Evolutionary conservation across 192 early-diverging fungal species (phyloP).

Genomic region (Jimgerdemannia flammicorona): DNA sequence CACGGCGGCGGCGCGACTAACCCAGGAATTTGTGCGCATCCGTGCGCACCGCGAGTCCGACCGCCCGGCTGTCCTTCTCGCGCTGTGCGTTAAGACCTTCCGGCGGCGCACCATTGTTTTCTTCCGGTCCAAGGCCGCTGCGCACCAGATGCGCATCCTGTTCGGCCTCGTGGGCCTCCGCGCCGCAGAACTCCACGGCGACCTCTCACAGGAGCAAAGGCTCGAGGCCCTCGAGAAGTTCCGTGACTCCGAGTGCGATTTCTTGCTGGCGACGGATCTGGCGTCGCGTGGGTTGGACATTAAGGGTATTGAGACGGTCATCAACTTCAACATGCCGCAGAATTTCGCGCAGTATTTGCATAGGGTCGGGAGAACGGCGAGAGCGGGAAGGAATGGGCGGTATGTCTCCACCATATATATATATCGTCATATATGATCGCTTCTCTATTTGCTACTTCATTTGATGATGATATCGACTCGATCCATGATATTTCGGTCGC

Average conservation of each 20-base stretch:
- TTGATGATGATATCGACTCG: too few species aligned
- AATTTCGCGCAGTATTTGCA: constrained; percentile 93
- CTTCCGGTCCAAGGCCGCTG: constrained; percentile 91
- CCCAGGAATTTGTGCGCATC: constrained; percentile 97
- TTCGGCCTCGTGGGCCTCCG: constrained; percentile 88
- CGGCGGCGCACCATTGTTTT: constrained; percentile 83
- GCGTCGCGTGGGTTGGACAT: constrained; percentile 98
- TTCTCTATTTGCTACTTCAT: too few species aligned
- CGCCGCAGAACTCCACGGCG: constrained; percentile 93
- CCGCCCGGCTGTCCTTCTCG: constrained; percentile 80
- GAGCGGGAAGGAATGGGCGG: constrained; percentile 81
- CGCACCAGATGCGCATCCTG: constrained; percentile 97
- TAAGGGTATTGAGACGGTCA: constrained; percentile 93
- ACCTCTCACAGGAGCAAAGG: constrained; percentile 88
- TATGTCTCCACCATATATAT: constrained; percentile 2
- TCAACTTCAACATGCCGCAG: constrained; percentile 98
- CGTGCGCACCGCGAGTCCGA: constrained; percentile 80
- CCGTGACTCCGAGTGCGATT: constrained; percentile 81
- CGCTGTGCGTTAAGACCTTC: constrained; percentile 81
- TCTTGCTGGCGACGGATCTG: constrained; percentile 92
- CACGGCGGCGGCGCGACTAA: constrained; percentile 70
- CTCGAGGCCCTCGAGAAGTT: constrained; percentile 89
- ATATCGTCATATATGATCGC: constrained; percentile 1
- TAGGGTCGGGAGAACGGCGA: constrained; percentile 93
- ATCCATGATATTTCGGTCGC: constrained; percentile 6